These are phyloP conservation scores for Lobulomyces angularis DNA, from an alignment of 192 early-diverging fungal species.

Conservation along the genomic window DNA sequence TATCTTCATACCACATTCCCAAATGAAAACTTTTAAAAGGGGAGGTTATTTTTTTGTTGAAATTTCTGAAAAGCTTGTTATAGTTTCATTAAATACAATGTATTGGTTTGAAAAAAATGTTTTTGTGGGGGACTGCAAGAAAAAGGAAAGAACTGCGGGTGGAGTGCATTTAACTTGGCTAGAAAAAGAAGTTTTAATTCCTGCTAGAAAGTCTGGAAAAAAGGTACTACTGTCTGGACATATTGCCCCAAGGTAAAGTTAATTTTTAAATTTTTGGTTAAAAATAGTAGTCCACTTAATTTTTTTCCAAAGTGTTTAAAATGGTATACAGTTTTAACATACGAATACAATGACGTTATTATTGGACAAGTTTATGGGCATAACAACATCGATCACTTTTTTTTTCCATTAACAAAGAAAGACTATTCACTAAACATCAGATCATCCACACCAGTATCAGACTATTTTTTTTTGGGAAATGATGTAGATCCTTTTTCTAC, in stretches of 20 bases:
- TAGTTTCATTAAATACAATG: conserved; percentile 23
- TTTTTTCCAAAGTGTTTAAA: conserved; percentile 10
- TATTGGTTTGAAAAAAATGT: conserved; percentile 17
- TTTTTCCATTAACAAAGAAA: conserved; percentile 11
- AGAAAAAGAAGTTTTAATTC: conserved; percentile 10
- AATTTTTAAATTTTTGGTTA: neutral
- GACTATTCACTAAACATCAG: conserved; percentile 1
- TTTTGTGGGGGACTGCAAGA: conserved; percentile 12
- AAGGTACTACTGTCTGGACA: conserved; percentile 20
- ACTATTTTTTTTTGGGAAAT: too few species aligned
- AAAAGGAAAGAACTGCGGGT: conserved; percentile 8
- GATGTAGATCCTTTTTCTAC: too few species aligned
- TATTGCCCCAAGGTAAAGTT: conserved; percentile 22
- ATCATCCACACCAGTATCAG: too few species aligned
- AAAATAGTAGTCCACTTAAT: neutral
- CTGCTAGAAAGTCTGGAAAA: conserved; percentile 2
- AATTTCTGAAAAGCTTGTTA: neutral
- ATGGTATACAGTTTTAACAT: conserved; percentile 8
- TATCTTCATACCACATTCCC: conserved; percentile 14
- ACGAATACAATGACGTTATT: conserved; percentile 17
- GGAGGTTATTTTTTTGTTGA: conserved; percentile 14
- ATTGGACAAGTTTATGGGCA: conserved; percentile 27
- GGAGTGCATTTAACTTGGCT: conserved; percentile 13
- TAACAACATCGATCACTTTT: conserved; percentile 24
- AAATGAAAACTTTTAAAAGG: conserved; percentile 5